These are phyloP conservation scores for Thalassiosira delicatula DNA, from an alignment of 352 stramenopile genomes.

Conservation along the genomic window DNA sequence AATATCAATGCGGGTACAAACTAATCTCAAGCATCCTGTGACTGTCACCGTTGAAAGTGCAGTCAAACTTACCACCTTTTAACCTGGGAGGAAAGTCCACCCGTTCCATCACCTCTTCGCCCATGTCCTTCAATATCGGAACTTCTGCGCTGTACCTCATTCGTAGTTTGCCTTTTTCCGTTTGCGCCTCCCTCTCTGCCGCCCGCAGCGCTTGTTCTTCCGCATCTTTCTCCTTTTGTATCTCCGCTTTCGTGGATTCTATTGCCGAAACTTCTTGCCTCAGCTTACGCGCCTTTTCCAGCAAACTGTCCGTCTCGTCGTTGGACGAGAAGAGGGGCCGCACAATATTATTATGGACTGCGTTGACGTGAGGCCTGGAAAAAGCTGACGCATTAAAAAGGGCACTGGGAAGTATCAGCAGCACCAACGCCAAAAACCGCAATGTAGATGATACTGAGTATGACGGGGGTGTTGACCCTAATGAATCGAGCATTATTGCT, in stretches of 20 bases:
- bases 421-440: conserved; percentile 1
- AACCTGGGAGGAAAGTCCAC: conserved; percentile 76
- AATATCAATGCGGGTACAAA: neutral
- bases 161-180: conserved; percentile 40
- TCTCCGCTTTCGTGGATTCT: conserved; percentile 63
- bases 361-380: neutral
- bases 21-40: neutral
- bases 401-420: conserved; percentile 3
- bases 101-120: conserved; percentile 68
- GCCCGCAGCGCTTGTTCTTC: conserved; percentile 43
- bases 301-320: conserved; percentile 50
- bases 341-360: conserved; percentile 7
- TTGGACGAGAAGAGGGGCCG: neutral
- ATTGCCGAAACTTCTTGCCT: conserved; percentile 65
- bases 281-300: conserved; percentile 71
- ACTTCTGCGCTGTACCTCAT: conserved; percentile 72
- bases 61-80: conserved; percentile 46
- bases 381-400: neutral
- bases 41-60: neutral
- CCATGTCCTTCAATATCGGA: conserved; percentile 82
- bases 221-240: conserved; percentile 38
- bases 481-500: too few relatives aligned
- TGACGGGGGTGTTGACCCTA: too few relatives aligned
- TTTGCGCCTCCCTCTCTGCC: conserved; percentile 39
- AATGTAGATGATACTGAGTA: neutral